phyloP scores from a whole-genome alignment of 2,329 filamentous ascomycete species.

The Graphium sp. region DNA sequence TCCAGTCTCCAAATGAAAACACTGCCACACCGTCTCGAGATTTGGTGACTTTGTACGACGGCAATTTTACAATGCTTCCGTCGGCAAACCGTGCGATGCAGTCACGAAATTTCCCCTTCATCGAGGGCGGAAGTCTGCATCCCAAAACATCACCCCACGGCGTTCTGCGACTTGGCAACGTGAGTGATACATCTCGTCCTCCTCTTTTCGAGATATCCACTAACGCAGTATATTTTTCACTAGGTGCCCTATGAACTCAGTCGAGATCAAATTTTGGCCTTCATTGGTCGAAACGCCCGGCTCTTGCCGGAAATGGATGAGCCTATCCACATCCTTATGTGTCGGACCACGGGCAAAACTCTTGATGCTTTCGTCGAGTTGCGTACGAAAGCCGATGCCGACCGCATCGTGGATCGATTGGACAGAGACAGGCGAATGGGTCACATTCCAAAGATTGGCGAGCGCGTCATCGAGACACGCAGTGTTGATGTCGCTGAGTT shows the following conservation, averaged over 20 bases:
- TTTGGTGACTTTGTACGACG: too few relatives aligned
- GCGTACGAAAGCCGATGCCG: constrained; percentile 30
- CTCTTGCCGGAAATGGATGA: constrained; percentile 36
- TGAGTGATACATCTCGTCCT: constrained; percentile 14
- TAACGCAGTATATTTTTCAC: constrained; percentile 1
- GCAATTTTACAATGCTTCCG: too few relatives aligned
- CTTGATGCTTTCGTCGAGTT: constrained; percentile 46
- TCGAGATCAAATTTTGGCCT: constrained; percentile 37
- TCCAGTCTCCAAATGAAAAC: too few relatives aligned
- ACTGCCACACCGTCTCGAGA: too few relatives aligned
- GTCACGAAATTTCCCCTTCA: constrained; percentile 34
- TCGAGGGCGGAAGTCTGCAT: constrained; percentile 17
- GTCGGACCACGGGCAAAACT: constrained; percentile 43
- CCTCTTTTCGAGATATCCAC: too few relatives aligned
- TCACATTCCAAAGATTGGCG: constrained; percentile 32
- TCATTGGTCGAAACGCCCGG: constrained; percentile 39
- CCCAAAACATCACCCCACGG: constrained; percentile 16
- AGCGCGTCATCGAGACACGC: constrained; percentile 38
- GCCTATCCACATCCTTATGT: constrained; percentile 47
- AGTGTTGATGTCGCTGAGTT: constrained; percentile 37
- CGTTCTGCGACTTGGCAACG: constrained; percentile 32
- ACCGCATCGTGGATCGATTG: constrained; percentile 31
- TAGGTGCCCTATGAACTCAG: constrained; percentile 40
- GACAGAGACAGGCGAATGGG: constrained; percentile 18
- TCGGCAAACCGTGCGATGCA: too few relatives aligned